These are phyloP conservation scores for Lipomyces starkeyi DNA, from an alignment of 805 yeast species.

Conservation along the genomic window DNA sequence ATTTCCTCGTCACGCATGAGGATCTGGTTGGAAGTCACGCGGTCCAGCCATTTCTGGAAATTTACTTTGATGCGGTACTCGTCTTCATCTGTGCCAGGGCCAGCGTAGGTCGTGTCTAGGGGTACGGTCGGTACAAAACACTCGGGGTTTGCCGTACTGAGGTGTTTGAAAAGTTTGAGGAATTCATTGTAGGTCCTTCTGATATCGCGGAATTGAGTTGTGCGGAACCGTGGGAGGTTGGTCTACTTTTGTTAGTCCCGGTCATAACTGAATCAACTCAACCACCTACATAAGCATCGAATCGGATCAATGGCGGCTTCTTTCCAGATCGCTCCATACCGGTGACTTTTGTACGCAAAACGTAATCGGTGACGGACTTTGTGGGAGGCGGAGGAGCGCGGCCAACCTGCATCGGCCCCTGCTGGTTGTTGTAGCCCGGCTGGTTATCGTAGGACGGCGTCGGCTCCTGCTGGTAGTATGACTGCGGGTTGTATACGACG, in stretches of 20 bases:
- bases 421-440: slow-evolving; percentile 22
- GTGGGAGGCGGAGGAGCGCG: slow-evolving; percentile 28
- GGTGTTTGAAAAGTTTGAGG: slow-evolving; percentile 72
- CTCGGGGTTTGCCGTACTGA: slow-evolving; percentile 83
- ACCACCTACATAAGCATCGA: slow-evolving; percentile 58
- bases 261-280: slow-evolving; percentile 2
- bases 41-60: slow-evolving; percentile 86
- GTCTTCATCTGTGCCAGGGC: slow-evolving; percentile 85
- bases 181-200: slow-evolving; percentile 84
- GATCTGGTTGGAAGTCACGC: slow-evolving; percentile 76
- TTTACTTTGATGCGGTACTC: slow-evolving; percentile 58
- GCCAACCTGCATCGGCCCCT: neutral
- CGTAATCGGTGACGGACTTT: slow-evolving; percentile 44
- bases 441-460: slow-evolving; percentile 15
- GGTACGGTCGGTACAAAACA: slow-evolving; percentile 94
- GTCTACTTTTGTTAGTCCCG: slow-evolving; percentile 44
- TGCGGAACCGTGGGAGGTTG: slow-evolving; percentile 78
- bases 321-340: slow-evolving; percentile 74
- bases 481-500: slow-evolving; percentile 12
- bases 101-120: slow-evolving; percentile 72
- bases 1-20: slow-evolving; percentile 86
- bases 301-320: slow-evolving; percentile 79
- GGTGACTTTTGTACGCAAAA: slow-evolving; percentile 55
- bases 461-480: slow-evolving; percentile 25
- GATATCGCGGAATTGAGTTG: slow-evolving; percentile 68